Conservation (phyloP, 352 stramenopile species). For the Thalassiosira hispida region DNA sequence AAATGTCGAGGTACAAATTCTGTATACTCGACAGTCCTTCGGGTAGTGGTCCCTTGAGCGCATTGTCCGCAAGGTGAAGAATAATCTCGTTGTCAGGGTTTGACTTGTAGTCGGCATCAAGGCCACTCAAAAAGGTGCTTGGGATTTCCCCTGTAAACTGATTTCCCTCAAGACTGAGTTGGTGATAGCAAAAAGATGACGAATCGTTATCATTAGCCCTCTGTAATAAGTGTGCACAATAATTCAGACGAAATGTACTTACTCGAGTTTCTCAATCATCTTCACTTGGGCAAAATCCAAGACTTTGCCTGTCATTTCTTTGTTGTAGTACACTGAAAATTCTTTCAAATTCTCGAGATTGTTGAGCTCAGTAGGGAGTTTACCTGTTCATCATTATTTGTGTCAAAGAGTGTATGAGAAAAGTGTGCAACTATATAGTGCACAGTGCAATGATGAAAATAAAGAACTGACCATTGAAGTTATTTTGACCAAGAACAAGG, state of each 20-base stretch:
- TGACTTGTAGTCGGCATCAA: conserved; percentile 46
- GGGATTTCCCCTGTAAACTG: conserved; percentile 55
- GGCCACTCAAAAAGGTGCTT: conserved; percentile 62
- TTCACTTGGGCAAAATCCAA: conserved; percentile 50
- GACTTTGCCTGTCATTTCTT: conserved; percentile 38
- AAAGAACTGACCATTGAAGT: conserved; percentile 43
- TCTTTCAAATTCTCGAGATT: conserved; percentile 58
- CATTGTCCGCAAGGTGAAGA: conserved; percentile 74
- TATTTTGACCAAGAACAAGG: conserved; percentile 56
- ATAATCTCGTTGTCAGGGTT: conserved; percentile 54
- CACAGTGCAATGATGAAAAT: background rate
- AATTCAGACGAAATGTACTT: conserved; percentile 5
- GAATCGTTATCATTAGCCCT: background rate
- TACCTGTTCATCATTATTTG: conserved; percentile 23
- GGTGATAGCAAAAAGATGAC: background rate
- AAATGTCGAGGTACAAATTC: conserved; percentile 63
- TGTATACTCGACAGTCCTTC: conserved; percentile 51
- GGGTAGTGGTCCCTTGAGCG: conserved; percentile 56
- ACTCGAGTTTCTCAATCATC: conserved; percentile 60
- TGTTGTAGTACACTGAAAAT: conserved; percentile 54
- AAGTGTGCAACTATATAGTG: background rate
- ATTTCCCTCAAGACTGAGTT: conserved; percentile 37
- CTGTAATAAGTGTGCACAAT: background rate
- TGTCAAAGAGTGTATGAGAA: conserved; percentile 1
- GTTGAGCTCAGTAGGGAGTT: conserved; percentile 54